Evolutionary conservation across 352 stramenopile genomes (phyloP).

Genomic region (Phytophthora podocarpi): DNA sequence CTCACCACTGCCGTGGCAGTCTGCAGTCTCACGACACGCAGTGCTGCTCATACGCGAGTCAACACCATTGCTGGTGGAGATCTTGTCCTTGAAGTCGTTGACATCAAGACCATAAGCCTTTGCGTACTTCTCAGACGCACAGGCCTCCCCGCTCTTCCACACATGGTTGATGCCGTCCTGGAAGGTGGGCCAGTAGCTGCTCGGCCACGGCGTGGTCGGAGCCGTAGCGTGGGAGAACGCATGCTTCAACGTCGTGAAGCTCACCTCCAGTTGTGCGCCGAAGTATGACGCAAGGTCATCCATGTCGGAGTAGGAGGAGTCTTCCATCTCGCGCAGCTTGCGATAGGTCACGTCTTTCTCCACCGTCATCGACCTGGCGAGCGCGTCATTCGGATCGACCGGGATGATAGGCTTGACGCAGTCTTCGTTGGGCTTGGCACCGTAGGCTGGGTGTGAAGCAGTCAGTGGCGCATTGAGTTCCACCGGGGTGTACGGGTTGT

Average conservation of each 20-base stretch:
- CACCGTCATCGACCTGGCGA: not conserved
- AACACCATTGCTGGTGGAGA: slow-evolving; percentile 40
- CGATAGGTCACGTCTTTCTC: slow-evolving; percentile 6
- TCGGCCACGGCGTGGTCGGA: slow-evolving; percentile 40
- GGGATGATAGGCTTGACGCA: slow-evolving; percentile 23
- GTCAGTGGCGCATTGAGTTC: no score
- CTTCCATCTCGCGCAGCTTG: slow-evolving; percentile 18
- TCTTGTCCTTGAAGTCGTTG: slow-evolving; percentile 39
- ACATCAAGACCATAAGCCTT: slow-evolving; percentile 40
- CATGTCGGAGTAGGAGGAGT: no score
- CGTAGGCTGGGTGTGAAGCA: no score
- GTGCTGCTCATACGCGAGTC: slow-evolving; percentile 29
- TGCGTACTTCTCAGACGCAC: slow-evolving; percentile 50
- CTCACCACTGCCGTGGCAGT: slow-evolving; percentile 27
- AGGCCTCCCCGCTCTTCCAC: slow-evolving; percentile 30
- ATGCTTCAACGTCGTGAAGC: slow-evolving; percentile 33
- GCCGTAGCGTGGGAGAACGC: slow-evolving; percentile 26
- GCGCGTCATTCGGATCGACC: slow-evolving; percentile 12
- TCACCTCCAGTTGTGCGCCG: no score
- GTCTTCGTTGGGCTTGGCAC: slow-evolving; percentile 14
- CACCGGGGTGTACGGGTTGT: no score
- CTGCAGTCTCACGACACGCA: slow-evolving; percentile 20
- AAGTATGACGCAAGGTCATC: no score
- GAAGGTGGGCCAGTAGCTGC: slow-evolving; percentile 69
- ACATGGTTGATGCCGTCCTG: slow-evolving; percentile 67